Evolutionary conservation across 768 basidiomycete genomes (phyloP).

Genomic region (Naganishia antarctica): DNA sequence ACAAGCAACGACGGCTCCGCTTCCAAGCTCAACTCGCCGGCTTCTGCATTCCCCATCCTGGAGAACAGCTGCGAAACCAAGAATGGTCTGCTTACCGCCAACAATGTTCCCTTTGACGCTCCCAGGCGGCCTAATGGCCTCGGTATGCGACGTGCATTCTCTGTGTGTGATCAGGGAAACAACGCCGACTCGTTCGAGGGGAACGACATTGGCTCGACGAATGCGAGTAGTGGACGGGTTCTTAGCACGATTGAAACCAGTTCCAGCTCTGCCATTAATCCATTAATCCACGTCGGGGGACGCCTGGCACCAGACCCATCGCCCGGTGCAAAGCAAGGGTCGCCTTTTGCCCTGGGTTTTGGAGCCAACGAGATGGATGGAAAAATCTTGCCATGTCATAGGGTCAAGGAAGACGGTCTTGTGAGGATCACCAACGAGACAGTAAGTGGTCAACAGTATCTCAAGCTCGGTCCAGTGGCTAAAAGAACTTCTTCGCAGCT

Average conservation of each 20-base stretch:
- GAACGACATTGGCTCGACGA: constrained; percentile 40
- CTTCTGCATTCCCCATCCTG: constrained; percentile 40
- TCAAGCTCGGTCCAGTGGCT: too few species aligned
- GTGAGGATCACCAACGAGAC: constrained; percentile 81
- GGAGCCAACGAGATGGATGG: constrained; percentile 89
- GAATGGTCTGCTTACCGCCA: constrained; percentile 16
- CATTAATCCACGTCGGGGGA: constrained; percentile 25
- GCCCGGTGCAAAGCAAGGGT: constrained; percentile 31
- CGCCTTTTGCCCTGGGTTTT: constrained; percentile 61
- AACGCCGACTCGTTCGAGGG: constrained; percentile 39
- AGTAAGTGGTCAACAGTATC: constrained; percentile 53
- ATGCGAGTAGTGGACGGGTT: constrained; percentile 34
- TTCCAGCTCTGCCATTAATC: constrained; percentile 7
- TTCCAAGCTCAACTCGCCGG: constrained; percentile 26
- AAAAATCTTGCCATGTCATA: constrained; percentile 88
- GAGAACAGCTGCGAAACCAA: constrained; percentile 26
- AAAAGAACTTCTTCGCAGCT: too few species aligned
- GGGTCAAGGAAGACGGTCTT: constrained; percentile 88
- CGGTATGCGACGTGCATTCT: constrained; percentile 46
- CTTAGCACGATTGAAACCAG: constrained; percentile 29
- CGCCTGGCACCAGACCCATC: constrained; percentile 18
- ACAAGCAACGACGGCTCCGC: constrained; percentile 6
- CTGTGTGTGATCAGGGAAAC: constrained; percentile 46
- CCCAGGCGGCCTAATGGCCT: constrained; percentile 30
- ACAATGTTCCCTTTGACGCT: background rate